These are phyloP conservation scores for Cryptosporidium ryanae DNA, from an alignment of 169 alveolate species.

Conservation along the genomic window DNA sequence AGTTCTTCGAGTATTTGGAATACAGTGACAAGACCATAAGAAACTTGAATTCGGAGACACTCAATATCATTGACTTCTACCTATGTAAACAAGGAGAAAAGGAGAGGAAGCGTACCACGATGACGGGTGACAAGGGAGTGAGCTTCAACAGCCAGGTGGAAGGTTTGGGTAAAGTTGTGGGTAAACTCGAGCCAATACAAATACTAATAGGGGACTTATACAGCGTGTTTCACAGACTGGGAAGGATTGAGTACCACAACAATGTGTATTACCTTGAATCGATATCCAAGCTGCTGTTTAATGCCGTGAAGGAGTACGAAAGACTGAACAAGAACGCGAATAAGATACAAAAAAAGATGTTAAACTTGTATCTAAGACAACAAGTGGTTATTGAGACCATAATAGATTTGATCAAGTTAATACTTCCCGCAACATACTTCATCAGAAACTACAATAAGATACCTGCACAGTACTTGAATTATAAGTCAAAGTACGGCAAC, in stretches of 20 bases:
- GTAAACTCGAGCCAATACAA: constrained; percentile 30
- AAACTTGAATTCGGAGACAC: background rate
- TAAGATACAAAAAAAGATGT: constrained; percentile 5
- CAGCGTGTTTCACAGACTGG: constrained; percentile 27
- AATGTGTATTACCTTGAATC: constrained; percentile 17
- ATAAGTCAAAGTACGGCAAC: constrained; percentile 4
- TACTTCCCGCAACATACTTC: constrained; percentile 44
- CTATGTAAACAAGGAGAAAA: background rate
- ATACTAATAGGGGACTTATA: constrained; percentile 31
- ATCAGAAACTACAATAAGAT: constrained; percentile 37
- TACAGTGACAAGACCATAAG: constrained; percentile 13
- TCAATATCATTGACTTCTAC: constrained; percentile 8
- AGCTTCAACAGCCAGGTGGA: too few species aligned
- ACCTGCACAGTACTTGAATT: constrained; percentile 34
- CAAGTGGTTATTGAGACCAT: constrained; percentile 8
- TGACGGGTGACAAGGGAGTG: background rate
- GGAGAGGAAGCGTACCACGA: too few species aligned
- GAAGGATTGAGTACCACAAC: constrained; percentile 25
- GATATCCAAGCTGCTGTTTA: constrained; percentile 12
- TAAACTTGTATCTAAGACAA: constrained; percentile 14
- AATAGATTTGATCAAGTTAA: constrained; percentile 3
- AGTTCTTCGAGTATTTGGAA: constrained; percentile 8
- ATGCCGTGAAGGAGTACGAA: constrained; percentile 11
- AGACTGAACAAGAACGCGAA: constrained; percentile 1
- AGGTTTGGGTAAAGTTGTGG: background rate